phyloP scores from a whole-genome alignment of 805 yeast genomes.

The Saccharomycopsis sp. region DNA sequence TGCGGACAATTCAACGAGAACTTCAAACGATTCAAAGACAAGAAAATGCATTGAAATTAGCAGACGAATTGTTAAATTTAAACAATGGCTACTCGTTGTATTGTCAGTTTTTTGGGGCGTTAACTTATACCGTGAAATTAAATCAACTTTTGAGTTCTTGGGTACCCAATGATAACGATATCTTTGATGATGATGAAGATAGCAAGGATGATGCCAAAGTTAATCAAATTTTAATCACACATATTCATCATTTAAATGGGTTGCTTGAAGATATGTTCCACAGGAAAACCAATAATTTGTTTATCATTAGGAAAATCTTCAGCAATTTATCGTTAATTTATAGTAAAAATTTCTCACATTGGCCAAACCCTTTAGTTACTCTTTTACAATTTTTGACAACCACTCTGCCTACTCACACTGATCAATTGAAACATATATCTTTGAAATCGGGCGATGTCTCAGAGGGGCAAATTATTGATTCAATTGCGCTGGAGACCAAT shows the following conservation, averaged over 20 bases:
- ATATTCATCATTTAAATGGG: constrained; percentile 21
- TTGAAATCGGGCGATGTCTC: constrained; percentile 13
- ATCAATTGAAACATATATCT: not conserved
- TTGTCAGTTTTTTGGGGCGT: constrained; percentile 73
- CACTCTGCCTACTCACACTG: not conserved
- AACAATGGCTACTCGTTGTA: constrained; percentile 32
- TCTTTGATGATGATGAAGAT: constrained; percentile 21
- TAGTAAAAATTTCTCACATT: constrained; percentile 31
- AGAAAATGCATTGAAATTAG: constrained; percentile 48
- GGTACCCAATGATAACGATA: constrained; percentile 16
- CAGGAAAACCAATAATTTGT: constrained; percentile 22
- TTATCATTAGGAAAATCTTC: constrained; percentile 53
- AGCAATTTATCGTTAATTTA: constrained; percentile 47
- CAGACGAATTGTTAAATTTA: constrained; percentile 40
- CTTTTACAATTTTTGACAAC: constrained; percentile 22
- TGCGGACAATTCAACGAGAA: constrained; percentile 41
- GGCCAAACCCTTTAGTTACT: constrained; percentile 36
- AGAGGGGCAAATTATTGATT: not conserved
- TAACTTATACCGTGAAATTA: constrained; percentile 63
- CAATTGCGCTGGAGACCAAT: not conserved
- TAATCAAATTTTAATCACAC: constrained; percentile 9
- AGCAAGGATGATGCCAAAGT: not conserved
- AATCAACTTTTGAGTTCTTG: constrained; percentile 26
- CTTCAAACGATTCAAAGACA: constrained; percentile 57
- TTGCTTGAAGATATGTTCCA: constrained; percentile 16